A percentile compares a stretch with the other conserved stretches of the same genome.
Evolutionary conservation across 108 stramenopile genomes (phyloP).

Genomic region (Conticribra guillardii): DNA sequence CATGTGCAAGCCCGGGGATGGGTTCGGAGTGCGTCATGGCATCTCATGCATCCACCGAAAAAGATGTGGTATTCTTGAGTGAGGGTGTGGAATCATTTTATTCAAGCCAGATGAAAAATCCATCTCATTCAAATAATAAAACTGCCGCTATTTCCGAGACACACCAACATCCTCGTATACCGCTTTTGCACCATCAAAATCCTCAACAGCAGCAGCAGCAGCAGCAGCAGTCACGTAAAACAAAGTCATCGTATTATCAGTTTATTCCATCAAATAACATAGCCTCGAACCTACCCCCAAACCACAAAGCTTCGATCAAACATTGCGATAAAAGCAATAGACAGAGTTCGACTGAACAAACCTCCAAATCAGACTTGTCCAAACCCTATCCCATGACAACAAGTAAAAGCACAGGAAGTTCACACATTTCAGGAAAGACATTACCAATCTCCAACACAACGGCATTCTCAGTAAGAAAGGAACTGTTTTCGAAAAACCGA

Average conservation of each 20-base stretch:
- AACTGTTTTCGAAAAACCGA: no score
- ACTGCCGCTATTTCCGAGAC: background rate
- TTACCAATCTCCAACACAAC: conserved; percentile 2
- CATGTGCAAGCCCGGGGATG: conserved; percentile 8
- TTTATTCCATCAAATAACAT: background rate
- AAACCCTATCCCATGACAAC: conserved; percentile 31
- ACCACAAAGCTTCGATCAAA: background rate
- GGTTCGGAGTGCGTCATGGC: conserved; percentile 12
- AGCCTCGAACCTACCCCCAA: background rate
- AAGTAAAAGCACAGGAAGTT: conserved; percentile 32
- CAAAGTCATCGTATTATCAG: background rate
- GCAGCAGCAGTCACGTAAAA: background rate
- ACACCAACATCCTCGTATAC: conserved; percentile 12
- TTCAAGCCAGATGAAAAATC: conserved; percentile 2
- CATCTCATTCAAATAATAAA: background rate
- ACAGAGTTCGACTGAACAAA: background rate
- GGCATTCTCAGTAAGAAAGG: background rate
- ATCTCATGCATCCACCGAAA: conserved; percentile 32
- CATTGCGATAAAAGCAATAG: background rate
- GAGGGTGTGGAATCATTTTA: conserved; percentile 36
- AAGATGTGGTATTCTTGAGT: conserved; percentile 31
- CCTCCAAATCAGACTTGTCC: background rate
- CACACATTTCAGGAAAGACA: conserved; percentile 18
- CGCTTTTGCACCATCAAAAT: conserved; percentile 10
- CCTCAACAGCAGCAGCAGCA: background rate